Evolutionary conservation across 768 basidiomycete genomes (phyloP).

Genomic region (Thelephora aurantiotincta): DNA sequence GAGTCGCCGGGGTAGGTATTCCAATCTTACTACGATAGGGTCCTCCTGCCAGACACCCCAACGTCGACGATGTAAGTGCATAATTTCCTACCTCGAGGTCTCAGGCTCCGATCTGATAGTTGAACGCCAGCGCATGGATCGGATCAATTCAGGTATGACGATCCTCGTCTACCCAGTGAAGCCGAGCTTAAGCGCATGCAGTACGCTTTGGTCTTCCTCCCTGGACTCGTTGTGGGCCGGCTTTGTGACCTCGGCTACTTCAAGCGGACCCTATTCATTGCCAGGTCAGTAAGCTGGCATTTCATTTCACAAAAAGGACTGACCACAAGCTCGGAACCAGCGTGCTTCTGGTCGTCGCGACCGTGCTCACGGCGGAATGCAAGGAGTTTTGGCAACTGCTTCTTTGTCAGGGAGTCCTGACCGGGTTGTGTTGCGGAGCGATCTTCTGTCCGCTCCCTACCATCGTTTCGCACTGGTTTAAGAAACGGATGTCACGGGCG

Average conservation of each 20-base stretch:
- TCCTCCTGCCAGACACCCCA: slow-evolving; percentile 29
- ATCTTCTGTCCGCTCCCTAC: slow-evolving; percentile 50
- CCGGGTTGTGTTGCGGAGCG: slow-evolving; percentile 36
- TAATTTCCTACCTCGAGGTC: not conserved
- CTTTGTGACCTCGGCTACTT: slow-evolving; percentile 65
- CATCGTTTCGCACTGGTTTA: slow-evolving; percentile 64
- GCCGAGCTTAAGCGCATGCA: slow-evolving; percentile 11
- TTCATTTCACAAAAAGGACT: not conserved
- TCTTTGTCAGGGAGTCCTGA: slow-evolving; percentile 54
- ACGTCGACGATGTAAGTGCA: slow-evolving; percentile 47
- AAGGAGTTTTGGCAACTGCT: slow-evolving; percentile 67
- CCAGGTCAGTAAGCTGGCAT: not conserved
- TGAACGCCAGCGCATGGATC: slow-evolving; percentile 53
- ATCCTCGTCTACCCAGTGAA: not conserved
- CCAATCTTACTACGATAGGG: slow-evolving; percentile 56
- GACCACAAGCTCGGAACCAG: slow-evolving; percentile 17
- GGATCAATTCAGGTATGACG: slow-evolving; percentile 51
- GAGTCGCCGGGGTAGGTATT: slow-evolving; percentile 33
- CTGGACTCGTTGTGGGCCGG: slow-evolving; percentile 49
- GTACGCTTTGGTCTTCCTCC: slow-evolving; percentile 51
- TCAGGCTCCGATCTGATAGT: not conserved
- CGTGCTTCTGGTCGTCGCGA: slow-evolving; percentile 34
- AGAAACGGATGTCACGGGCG: slow-evolving; percentile 36
- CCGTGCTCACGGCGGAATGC: slow-evolving; percentile 60
- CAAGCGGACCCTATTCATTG: slow-evolving; percentile 30